These are phyloP conservation scores for Apiotrichum brassicae DNA, from an alignment of 1,284 basidiomycete genomes.

Conservation along the genomic window DNA sequence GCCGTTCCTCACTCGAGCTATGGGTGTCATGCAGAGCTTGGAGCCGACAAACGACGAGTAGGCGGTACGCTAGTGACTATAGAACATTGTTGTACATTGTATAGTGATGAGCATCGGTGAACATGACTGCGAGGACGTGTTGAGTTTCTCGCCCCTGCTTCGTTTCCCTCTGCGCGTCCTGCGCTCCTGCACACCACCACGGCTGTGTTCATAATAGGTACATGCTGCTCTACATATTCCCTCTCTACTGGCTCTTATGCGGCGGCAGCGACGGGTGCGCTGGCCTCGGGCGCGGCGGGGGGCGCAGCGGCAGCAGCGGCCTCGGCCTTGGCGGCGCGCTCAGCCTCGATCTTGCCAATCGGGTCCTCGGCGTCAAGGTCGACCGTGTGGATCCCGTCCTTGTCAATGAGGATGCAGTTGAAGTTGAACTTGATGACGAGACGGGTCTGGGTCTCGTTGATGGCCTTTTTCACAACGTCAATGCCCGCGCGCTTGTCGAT, in stretches of 20 bases:
- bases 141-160: too few relatives aligned
- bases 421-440: constrained; percentile 76
- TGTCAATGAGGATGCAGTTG: constrained; percentile 86
- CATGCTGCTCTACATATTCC: constrained; percentile 16
- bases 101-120: background rate
- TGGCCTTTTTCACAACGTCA: constrained; percentile 73
- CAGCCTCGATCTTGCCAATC: constrained; percentile 27
- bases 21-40: constrained; percentile 57
- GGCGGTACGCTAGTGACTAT: background rate
- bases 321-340: constrained; percentile 20
- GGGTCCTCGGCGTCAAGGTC: constrained; percentile 47
- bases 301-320: constrained; percentile 5
- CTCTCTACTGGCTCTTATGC: constrained; percentile 4
- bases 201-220: constrained; percentile 15
- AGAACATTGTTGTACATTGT: constrained; percentile 2
- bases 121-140: background rate
- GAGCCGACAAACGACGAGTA: constrained; percentile 23
- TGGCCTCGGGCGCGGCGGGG: constrained; percentile 1
- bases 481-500: constrained; percentile 66
- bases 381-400: constrained; percentile 74
- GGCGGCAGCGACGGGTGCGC: constrained; percentile 7
- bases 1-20: constrained; percentile 77
- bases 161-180: too few relatives aligned
- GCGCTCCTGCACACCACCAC: too few relatives aligned
- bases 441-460: constrained; percentile 81